phyloP scores from a whole-genome alignment of 139 green algal species.

The Micromonas commoda region DNA sequence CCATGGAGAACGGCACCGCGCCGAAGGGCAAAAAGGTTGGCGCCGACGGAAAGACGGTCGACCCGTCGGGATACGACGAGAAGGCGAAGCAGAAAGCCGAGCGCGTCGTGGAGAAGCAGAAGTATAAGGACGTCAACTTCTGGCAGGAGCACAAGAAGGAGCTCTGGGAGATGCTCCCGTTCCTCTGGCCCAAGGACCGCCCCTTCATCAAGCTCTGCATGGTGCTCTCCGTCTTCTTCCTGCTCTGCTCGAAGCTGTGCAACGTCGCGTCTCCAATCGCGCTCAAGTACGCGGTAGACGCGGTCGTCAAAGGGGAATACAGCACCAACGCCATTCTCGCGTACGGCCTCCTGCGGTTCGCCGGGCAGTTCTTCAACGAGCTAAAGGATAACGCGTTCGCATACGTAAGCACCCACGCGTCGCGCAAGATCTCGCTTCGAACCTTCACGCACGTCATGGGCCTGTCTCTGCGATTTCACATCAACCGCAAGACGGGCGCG shows the following conservation, averaged over 20 bases:
- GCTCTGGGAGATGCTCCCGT: slow-evolving; percentile 8
- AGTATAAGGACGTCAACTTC: neutral
- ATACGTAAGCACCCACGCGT: slow-evolving; percentile 16
- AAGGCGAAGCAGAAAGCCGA: neutral
- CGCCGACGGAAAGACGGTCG: neutral
- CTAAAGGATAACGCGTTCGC: slow-evolving; percentile 26
- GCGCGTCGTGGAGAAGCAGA: neutral
- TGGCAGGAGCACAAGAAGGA: slow-evolving; percentile 10
- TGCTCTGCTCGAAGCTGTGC: slow-evolving; percentile 43
- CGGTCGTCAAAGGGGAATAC: neutral
- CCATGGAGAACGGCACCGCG: too few species aligned
- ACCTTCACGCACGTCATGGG: slow-evolving; percentile 41
- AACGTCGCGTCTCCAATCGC: slow-evolving; percentile 19
- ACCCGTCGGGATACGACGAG: neutral
- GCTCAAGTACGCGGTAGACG: slow-evolving; percentile 24
- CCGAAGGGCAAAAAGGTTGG: neutral
- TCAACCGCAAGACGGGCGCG: slow-evolving; percentile 62
- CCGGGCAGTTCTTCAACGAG: neutral
- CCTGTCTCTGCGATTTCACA: slow-evolving; percentile 79
- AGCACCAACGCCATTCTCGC: neutral
- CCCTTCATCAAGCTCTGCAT: neutral
- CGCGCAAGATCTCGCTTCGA: slow-evolving; percentile 20
- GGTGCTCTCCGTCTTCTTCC: slow-evolving; percentile 26
- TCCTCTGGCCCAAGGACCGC: slow-evolving; percentile 12
- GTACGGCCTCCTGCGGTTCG: slow-evolving; percentile 15